Evolutionary conservation across 2,329 filamentous ascomycete genomes (phyloP).

Genomic region (Amesomyces nigricolor): DNA sequence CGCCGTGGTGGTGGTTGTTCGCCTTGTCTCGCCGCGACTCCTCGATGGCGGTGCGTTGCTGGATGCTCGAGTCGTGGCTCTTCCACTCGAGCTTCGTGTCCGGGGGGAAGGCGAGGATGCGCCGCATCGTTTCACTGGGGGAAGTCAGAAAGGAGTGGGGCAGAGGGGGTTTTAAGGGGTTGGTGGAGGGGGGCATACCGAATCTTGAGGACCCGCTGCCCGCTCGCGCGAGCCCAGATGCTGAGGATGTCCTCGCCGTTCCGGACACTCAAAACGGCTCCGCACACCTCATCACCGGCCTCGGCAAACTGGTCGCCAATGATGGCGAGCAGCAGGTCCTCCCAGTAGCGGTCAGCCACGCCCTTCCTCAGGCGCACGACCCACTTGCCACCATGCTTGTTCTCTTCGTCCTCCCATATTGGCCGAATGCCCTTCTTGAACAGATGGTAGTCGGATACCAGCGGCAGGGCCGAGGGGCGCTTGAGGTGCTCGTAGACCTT

Average conservation of each 20-base stretch:
- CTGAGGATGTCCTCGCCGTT: constrained; percentile 96
- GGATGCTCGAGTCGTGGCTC: constrained; percentile 92
- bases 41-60: constrained; percentile 83
- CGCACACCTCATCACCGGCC: constrained; percentile 89
- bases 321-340: constrained; percentile 83
- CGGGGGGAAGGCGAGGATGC: constrained; percentile 74
- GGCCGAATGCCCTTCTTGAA: constrained; percentile 96
- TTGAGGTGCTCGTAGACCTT: constrained; percentile 83
- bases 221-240: constrained; percentile 94
- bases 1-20: constrained; percentile 37
- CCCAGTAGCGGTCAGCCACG: constrained; percentile 93
- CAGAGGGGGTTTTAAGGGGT: not conserved
- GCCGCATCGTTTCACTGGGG: constrained; percentile 84
- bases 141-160: constrained; percentile 2
- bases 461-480: constrained; percentile 77
- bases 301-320: constrained; percentile 93
- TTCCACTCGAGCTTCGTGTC: constrained; percentile 94
- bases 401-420: constrained; percentile 98
- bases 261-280: constrained; percentile 86
- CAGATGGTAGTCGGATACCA: constrained; percentile 95
- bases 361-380: constrained; percentile 96
- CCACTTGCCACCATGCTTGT: constrained; percentile 96
- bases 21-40: constrained; percentile 85
- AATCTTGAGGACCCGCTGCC: constrained; percentile 91
- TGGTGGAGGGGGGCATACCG: constrained; percentile 51